A percentile compares a stretch with the other conserved stretches of the same genome.
Conservation (phyloP, 345 rosid genomes). For the Excoecaria cochinchinensis region DNA sequence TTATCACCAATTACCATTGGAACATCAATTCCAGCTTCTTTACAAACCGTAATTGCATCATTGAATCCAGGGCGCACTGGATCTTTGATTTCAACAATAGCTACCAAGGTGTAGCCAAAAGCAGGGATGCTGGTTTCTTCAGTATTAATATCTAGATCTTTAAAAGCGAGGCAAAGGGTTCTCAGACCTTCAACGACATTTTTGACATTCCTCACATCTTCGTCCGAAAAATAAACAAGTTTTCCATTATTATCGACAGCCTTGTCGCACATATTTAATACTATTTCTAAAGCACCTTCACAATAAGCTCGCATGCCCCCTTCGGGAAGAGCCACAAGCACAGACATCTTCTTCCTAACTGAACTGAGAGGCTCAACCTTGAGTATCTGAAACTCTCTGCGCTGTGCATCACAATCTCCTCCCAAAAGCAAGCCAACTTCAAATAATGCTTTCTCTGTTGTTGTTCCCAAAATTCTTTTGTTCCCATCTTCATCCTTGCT, state of each 20-base stretch:
- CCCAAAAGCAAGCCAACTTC: constrained; percentile 84
- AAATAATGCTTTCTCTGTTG: constrained; percentile 84
- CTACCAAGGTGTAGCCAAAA: constrained; percentile 49
- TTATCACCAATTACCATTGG: constrained; percentile 99
- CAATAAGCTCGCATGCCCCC: constrained; percentile 67
- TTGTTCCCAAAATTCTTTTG: constrained; percentile 68
- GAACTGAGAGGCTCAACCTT: constrained; percentile 91
- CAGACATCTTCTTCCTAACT: constrained; percentile 88
- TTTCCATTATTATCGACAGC: constrained; percentile 57
- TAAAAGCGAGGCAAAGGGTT: constrained; percentile 80
- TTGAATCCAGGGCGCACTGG: constrained; percentile 92
- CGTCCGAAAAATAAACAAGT: constrained; percentile 51
- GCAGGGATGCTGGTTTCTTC: constrained; percentile 53
- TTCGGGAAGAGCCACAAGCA: constrained; percentile 68
- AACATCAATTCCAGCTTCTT: constrained; percentile 85
- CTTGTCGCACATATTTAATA: constrained; percentile 77
- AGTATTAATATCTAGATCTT: constrained; percentile 52
- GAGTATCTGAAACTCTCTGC: constrained; percentile 51
- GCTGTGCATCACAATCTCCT: constrained; percentile 56
- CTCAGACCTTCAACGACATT: constrained; percentile 74
- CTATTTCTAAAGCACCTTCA: constrained; percentile 96
- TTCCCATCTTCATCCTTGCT: constrained; percentile 74
- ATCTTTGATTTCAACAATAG: constrained; percentile 86
- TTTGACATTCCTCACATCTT: constrained; percentile 36
- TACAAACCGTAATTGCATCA: constrained; percentile 81